phyloP scores from a whole-genome alignment of 179 eudicot species.

The Silene coronaria region DNA sequence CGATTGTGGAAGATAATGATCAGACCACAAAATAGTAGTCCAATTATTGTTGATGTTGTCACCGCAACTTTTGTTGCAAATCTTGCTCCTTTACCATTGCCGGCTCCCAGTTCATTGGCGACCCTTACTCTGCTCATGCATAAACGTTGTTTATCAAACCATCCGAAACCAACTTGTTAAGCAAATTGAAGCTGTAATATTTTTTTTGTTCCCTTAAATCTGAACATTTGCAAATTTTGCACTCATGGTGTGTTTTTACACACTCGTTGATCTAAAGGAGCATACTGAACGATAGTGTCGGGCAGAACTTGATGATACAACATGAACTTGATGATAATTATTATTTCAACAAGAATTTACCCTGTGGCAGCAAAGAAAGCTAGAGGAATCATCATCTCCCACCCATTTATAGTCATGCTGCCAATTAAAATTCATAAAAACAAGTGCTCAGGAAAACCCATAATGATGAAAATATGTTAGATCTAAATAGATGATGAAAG shows the following conservation, averaged over 20 bases:
- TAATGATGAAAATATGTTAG: not conserved
- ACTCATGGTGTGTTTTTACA: too few relatives aligned
- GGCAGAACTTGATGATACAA: not conserved
- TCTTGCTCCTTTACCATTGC: conserved; percentile 42
- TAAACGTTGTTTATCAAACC: too few relatives aligned
- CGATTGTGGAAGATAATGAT: conserved; percentile 29
- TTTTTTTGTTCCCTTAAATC: too few relatives aligned
- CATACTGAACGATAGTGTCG: too few relatives aligned
- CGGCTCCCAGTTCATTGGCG: conserved; percentile 43
- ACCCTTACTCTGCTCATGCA: conserved; percentile 36
- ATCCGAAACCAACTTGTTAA: too few relatives aligned
- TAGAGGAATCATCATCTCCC: conserved; percentile 74
- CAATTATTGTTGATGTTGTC: conserved; percentile 33
- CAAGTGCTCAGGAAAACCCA: not conserved
- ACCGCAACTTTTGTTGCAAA: conserved; percentile 39
- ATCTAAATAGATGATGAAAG: not conserved
- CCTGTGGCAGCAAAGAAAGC: conserved; percentile 78
- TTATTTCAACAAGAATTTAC: conserved; percentile 30
- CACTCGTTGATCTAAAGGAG: too few relatives aligned
- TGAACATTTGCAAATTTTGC: too few relatives aligned
- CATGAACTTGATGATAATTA: not conserved
- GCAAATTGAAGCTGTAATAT: too few relatives aligned
- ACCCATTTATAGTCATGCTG: conserved; percentile 66
- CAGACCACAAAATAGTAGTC: conserved; percentile 30
- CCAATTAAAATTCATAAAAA: not conserved